Base-by-base conservation (phyloP, 108 stramenopile genomes). In the Pseudonitzschia pungens region DNA sequence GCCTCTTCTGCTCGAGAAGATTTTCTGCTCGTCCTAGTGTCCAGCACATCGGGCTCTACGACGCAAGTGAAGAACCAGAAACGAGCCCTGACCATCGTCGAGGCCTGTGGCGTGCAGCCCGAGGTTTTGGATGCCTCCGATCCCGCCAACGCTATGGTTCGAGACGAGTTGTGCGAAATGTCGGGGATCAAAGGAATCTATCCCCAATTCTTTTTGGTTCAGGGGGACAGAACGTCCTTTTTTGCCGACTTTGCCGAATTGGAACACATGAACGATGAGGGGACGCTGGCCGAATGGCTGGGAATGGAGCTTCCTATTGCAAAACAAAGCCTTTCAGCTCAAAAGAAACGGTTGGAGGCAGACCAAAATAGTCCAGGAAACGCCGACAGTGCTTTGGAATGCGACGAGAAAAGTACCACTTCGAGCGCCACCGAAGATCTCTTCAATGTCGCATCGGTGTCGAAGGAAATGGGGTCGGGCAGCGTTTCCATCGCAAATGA, bases 131-230 rank as follows among this genome's bases (percentile, higher is more conserved):
- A 90, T 68, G 89, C 84, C 18, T 73, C 55, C 16, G 79, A 90
- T 73, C 79, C 83, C 5, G 45, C 27, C 65, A 80, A 72, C 67
- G 74, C 15, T 12, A 63, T 76, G 12, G 55, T 64, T 40, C 75
- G 89, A 16, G 74, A 87, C 70, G 73, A 78, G 48, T 65, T 90
- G 24, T 88, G 81, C 53, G 76, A 58, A 7, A 79, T 88, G 15
- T 84, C 83, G 41, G 87, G 87, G 1, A 65, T 78, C 18, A 51
- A 74, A 4, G 89, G 75, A 16, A 70, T 83, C 50, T 90, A 81
- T 76, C 89, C 89, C 6, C 89, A 90, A 55, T 86, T 90, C 63
- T 90, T 88, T 79, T 81, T 88, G 36, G 74, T 83, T 24, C 66
- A 81, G 48, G 60, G 60, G 18, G 86, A 86, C 41, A 76, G 80